Evolutionary conservation across 176 grass and related monocot species (phyloP).

Genomic region (Poa pratensis): DNA sequence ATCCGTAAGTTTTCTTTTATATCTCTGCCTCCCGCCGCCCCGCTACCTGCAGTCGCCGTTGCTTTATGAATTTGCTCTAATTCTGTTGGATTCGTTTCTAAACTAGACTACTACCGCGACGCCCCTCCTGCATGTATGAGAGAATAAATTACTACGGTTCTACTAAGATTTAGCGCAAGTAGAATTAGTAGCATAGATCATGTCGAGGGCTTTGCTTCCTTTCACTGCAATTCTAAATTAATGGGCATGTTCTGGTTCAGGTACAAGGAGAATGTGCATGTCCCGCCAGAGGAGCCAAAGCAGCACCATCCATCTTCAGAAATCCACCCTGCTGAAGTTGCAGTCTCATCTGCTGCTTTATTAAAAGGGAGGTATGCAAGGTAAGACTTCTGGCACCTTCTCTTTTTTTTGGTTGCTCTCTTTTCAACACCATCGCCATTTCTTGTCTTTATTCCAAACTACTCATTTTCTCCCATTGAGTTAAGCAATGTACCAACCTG

Average conservation of each 20-base stretch:
- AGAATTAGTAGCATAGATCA: neutral
- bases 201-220: neutral
- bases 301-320: neutral
- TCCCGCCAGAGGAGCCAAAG: neutral
- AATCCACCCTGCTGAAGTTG: neutral
- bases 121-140: too few species aligned
- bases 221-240: neutral
- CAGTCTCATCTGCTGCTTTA: neutral
- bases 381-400: neutral
- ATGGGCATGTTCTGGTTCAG: neutral
- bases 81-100: too few species aligned
- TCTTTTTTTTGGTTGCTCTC: neutral
- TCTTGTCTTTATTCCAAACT: too few species aligned
- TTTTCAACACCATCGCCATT: neutral
- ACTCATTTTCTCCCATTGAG: too few species aligned
- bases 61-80: too few species aligned
- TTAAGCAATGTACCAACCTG: too few species aligned
- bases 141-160: too few species aligned
- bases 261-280: neutral
- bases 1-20: too few species aligned
- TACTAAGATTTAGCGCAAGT: too few species aligned
- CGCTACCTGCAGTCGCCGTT: too few species aligned
- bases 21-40: too few species aligned
- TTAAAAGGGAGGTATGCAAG: neutral
- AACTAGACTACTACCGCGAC: too few species aligned